These are phyloP conservation scores for Chalciporus sp. DNA, from an alignment of 1,284 basidiomycete species.

Conservation along the genomic window DNA sequence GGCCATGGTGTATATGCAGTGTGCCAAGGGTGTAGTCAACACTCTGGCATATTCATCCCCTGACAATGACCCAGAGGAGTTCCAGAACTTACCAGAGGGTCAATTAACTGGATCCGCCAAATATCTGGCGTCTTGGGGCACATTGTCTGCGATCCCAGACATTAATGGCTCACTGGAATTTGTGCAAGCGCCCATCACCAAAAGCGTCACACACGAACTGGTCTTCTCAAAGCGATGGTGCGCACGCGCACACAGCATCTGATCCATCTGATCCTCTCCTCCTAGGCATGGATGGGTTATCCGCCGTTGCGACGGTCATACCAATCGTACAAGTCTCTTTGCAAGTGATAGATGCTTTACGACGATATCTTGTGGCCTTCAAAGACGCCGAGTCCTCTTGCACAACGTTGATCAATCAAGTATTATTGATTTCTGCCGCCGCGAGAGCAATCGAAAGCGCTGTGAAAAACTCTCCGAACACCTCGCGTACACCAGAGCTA, in stretches of 20 bases:
- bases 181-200: neutral
- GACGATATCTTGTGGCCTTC: neutral
- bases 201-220: neutral
- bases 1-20: too few species aligned
- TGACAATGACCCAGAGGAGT: too few species aligned
- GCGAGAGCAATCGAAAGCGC: neutral
- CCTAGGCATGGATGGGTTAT: neutral
- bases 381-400: conserved; percentile 2
- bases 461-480: neutral
- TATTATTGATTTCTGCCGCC: neutral
- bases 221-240: neutral
- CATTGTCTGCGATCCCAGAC: too few species aligned
- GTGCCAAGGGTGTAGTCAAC: too few species aligned
- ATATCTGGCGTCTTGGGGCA: too few species aligned
- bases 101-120: neutral
- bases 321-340: neutral
- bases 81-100: too few species aligned
- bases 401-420: conserved; percentile 1
- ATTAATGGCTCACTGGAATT: neutral
- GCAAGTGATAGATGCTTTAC: neutral
- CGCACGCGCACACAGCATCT: neutral
- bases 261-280: neutral
- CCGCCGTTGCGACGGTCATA: neutral
- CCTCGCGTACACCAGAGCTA: neutral
- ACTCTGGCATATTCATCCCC: too few species aligned